Base-by-base conservation (phyloP, 2,329 filamentous ascomycete species). In the Aureobasidium sp. region DNA sequence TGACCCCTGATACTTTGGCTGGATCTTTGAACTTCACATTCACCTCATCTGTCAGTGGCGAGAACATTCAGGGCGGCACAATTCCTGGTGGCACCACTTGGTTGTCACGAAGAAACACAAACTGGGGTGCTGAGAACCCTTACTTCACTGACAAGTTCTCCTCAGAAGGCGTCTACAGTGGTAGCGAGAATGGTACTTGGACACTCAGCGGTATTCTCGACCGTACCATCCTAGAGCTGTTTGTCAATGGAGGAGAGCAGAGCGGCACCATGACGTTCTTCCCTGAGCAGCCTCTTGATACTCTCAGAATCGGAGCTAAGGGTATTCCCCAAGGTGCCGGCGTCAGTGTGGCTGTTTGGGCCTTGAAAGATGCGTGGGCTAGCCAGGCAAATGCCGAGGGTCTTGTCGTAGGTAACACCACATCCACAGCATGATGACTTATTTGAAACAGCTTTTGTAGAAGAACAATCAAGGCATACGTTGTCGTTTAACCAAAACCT, bases 61-160 rank as follows among this genome's bases (percentile, higher is more conserved):
- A 85, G 66, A 76, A 72, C 9, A 67, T 85, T 2, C 72, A 74
- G 2, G 78, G 79, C 3, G 83, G 82, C 3, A 79, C 79, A 53
- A 78, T 75, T 65, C 72, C 83, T 56, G 73, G 76, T 36, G 79
- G 78, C 17, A 79, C 82, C 64, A 74, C 76, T 0, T 81, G 81
- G 74, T 69, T 85, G 36, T 76, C 83, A 63, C 78, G 83, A 1
- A 77, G 78, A 12, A 70, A 76, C 17, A 74, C 80, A 7, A 34
- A 34, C 17, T 69, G 72, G 20, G 81, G 79, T 1, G 84, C 81
- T 67, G 76, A 79, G 17, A 81, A 82, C 64, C 74, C 77, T 1
- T 82, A 81, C 71, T 84, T 84, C 69, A 83, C 79, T 0, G 79
- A 84, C 64, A 81, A 81, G 65, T 82, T 84, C 68, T 75, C 72